Conservation (phyloP, 495 filamentous ascomycete species). For the Endocarpon pusillum region DNA sequence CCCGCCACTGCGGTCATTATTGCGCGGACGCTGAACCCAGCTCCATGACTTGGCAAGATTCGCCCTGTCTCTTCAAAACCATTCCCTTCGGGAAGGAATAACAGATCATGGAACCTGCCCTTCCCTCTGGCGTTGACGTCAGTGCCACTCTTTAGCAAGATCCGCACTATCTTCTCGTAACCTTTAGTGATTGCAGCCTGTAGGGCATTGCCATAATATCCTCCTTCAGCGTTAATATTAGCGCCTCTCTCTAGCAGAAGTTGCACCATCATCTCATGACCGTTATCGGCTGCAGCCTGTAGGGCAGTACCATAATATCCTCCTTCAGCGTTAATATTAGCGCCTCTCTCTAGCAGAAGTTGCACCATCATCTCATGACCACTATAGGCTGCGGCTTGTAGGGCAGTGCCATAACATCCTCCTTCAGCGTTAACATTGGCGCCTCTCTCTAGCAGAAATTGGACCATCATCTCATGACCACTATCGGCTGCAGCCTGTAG, state of each 20-base stretch:
- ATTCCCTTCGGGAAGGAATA: too few species aligned
- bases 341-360: constrained; percentile 9
- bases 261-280: constrained; percentile 7
- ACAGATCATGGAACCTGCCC: too few species aligned
- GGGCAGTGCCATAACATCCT: constrained; percentile 3
- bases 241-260: constrained; percentile 14
- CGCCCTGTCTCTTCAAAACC: too few species aligned
- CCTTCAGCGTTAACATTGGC: constrained; percentile 9
- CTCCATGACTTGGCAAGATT: too few species aligned
- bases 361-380: constrained; percentile 6
- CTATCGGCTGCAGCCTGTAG: constrained; percentile 2
- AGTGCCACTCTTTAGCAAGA: constrained; percentile 13
- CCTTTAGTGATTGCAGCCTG: constrained; percentile 7
- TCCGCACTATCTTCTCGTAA: constrained; percentile 7
- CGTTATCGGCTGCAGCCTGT: too few species aligned
- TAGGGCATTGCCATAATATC: constrained; percentile 6
- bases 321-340: constrained; percentile 9
- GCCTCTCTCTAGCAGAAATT: constrained; percentile 8
- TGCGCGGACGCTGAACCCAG: too few species aligned
- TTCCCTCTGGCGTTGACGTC: constrained; percentile 8
- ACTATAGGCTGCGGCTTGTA: constrained; percentile 6
- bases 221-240: constrained; percentile 6
- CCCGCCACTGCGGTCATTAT: too few species aligned
- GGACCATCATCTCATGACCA: constrained; percentile 5
- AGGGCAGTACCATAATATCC: too few species aligned